Evolutionary conservation across 306 rosid genomes (phyloP).

Genomic region (Trifolium subterraneum): DNA sequence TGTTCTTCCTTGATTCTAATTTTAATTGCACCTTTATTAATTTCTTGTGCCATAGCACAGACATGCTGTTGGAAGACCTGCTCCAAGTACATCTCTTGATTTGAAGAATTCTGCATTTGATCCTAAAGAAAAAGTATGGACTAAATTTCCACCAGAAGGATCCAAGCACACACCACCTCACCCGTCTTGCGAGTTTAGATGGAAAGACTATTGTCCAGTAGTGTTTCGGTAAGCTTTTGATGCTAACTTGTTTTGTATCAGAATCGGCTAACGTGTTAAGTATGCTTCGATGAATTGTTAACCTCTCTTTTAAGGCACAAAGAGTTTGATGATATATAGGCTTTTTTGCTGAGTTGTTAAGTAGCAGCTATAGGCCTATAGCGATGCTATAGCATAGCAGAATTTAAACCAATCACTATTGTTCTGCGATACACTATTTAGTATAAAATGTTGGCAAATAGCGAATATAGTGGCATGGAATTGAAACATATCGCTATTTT

Average conservation of each 20-base stretch:
- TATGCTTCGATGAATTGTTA: conserved; percentile 23
- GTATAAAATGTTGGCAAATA: not conserved
- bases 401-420: not conserved
- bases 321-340: not conserved
- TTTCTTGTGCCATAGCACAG: conserved; percentile 87
- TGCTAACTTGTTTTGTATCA: conserved; percentile 30
- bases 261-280: conserved; percentile 20
- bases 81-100: conserved; percentile 89
- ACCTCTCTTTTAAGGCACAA: not conserved
- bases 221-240: conserved; percentile 77
- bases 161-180: conserved; percentile 98
- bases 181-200: conserved; percentile 78
- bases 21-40: conserved; percentile 57
- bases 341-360: not conserved
- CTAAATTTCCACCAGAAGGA: conserved; percentile 96
- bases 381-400: not conserved
- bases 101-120: conserved; percentile 89
- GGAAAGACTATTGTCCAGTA: conserved; percentile 99
- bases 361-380: not conserved
- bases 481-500: no score
- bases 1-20: conserved; percentile 41
- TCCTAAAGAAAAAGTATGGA: conserved; percentile 96
- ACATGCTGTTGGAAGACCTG: conserved; percentile 99
- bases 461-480: no score
- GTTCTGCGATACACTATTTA: not conserved